Conservation (phyloP, 2,329 filamentous ascomycete genomes). For the Diaporthe citri region DNA sequence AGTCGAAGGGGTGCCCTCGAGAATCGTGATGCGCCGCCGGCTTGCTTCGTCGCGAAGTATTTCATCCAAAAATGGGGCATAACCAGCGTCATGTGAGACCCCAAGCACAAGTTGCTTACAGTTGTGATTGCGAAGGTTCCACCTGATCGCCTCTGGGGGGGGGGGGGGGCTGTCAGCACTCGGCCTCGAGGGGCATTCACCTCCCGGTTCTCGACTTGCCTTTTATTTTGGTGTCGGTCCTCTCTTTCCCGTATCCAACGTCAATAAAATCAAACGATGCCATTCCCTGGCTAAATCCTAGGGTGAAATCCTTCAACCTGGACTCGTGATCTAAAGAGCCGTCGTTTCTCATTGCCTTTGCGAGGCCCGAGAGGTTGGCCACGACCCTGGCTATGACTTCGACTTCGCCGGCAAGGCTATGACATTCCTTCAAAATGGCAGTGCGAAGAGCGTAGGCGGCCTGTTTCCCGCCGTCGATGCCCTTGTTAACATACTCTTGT, state of each 20-base stretch:
- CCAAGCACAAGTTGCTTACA: slow-evolving; percentile 73
- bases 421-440: slow-evolving; percentile 61
- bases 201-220: slow-evolving; percentile 54
- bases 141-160: slow-evolving; percentile 61
- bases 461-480: slow-evolving; percentile 66
- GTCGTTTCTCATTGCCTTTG: slow-evolving; percentile 62
- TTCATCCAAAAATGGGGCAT: slow-evolving; percentile 70
- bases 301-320: slow-evolving; percentile 68
- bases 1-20: slow-evolving; percentile 67
- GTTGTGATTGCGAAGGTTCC: slow-evolving; percentile 71
- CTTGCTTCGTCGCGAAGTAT: slow-evolving; percentile 59
- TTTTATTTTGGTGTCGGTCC: slow-evolving; percentile 71
- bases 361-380: slow-evolving; percentile 66
- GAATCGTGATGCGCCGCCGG: slow-evolving; percentile 61
- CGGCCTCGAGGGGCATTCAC: background rate
- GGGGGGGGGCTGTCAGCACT: slow-evolving; percentile 40
- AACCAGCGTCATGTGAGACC: slow-evolving; percentile 72
- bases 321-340: slow-evolving; percentile 58
- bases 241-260: slow-evolving; percentile 70
- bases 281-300: slow-evolving; percentile 71
- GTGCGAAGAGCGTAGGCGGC: slow-evolving; percentile 64
- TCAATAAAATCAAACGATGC: slow-evolving; percentile 75
- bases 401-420: slow-evolving; percentile 62
- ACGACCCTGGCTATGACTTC: slow-evolving; percentile 69
- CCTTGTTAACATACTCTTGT: slow-evolving; percentile 65